Evolutionary conservation across 345 rosid genomes (phyloP).

Genomic region (Eucalyptus pauciflora): DNA sequence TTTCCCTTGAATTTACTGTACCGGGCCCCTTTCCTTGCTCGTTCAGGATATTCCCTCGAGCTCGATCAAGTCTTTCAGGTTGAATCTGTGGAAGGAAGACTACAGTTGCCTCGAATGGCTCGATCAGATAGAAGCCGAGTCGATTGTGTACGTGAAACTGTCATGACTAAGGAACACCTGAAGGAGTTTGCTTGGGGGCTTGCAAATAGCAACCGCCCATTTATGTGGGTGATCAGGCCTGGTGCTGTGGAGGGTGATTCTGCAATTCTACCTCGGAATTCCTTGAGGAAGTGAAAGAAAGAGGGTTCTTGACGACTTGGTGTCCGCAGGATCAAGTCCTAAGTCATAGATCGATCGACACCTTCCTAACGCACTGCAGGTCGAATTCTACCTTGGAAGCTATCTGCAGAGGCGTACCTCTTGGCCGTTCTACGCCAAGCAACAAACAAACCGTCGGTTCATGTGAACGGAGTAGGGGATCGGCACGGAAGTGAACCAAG

Average conservation of each 20-base stretch:
- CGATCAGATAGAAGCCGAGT: background rate
- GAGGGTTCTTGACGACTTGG: constrained; percentile 16
- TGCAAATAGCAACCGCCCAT: constrained; percentile 12
- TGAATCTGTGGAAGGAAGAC: background rate
- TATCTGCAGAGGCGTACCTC: constrained; percentile 1
- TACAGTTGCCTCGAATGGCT: constrained; percentile 10
- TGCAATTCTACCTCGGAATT: constrained; percentile 3
- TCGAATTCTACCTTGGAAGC: constrained; percentile 19
- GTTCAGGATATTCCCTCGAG: no score
- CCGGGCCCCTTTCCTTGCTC: no score
- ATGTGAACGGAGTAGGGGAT: constrained; percentile 5
- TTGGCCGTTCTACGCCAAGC: constrained; percentile 25
- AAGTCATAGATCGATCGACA: constrained; percentile 4
- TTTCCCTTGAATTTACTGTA: no score
- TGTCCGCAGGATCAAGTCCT: constrained; percentile 13
- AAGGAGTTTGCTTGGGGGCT: constrained; percentile 24
- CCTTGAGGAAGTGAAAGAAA: background rate
- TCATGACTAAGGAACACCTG: constrained; percentile 3
- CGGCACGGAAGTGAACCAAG: constrained; percentile 5
- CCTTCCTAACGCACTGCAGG: constrained; percentile 19
- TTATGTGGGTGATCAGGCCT: constrained; percentile 20
- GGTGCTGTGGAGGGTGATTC: constrained; percentile 11
- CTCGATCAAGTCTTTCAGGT: no score
- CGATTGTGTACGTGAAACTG: constrained; percentile 6
- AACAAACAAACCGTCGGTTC: constrained; percentile 8